These are phyloP conservation scores for Blastobotrys persicus DNA, from an alignment of 1,139 yeast species.

Conservation along the genomic window DNA sequence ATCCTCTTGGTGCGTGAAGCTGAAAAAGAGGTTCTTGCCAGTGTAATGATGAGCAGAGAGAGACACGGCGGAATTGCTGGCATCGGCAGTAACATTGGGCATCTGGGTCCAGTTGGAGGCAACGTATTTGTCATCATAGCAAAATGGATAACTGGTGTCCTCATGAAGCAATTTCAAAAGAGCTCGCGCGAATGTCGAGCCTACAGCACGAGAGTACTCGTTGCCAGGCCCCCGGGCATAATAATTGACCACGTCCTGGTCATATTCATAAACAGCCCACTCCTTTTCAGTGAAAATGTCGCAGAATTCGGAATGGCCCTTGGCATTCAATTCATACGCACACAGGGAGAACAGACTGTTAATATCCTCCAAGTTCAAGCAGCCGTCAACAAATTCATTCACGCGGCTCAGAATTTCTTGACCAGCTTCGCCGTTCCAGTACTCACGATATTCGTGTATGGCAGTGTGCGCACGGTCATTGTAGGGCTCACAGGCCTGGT, in stretches of 20 bases:
- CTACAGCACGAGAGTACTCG: constrained; percentile 45
- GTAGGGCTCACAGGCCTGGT: constrained; percentile 7
- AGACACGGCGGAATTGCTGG: not conserved
- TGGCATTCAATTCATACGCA: constrained; percentile 52
- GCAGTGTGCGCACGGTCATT: constrained; percentile 1
- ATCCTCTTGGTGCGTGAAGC: constrained; percentile 12
- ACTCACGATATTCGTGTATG: not conserved
- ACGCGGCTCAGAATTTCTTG: constrained; percentile 7
- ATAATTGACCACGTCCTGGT: constrained; percentile 45
- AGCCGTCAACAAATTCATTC: not conserved
- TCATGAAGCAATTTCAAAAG: constrained; percentile 44
- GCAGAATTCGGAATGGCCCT: constrained; percentile 50
- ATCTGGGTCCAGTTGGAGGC: not conserved
- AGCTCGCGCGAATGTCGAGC: constrained; percentile 51
- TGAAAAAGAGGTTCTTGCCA: constrained; percentile 6
- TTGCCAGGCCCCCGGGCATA: constrained; percentile 53
- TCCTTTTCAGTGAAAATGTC: constrained; percentile 52
- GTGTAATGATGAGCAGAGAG: not conserved
- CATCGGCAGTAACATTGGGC: not conserved
- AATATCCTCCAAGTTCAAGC: constrained; percentile 7
- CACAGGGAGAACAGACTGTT: constrained; percentile 43
- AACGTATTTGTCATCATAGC: not conserved
- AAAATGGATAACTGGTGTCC: too few species aligned
- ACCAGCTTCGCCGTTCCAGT: not conserved
- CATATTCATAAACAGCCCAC: constrained; percentile 45